Base-by-base conservation (phyloP, 163 green algal genomes). In the Scenedesmus sp. region DNA sequence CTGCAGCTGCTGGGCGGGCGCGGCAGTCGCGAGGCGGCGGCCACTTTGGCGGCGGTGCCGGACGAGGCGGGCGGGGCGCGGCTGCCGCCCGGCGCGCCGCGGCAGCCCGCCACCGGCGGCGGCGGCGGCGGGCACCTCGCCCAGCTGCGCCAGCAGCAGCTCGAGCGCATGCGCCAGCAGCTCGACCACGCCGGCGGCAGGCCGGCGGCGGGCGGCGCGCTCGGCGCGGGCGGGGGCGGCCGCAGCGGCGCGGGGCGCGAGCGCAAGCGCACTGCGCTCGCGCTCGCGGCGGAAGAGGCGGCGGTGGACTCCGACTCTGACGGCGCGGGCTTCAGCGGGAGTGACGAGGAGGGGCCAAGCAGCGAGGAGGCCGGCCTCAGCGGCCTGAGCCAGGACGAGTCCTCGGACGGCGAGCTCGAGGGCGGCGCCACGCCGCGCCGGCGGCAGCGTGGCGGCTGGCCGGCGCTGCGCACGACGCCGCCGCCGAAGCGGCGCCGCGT, bases 121-220 rank as follows among this genome's bases (percentile, higher is more conserved):
- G 14, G 39, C 28, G 67, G 44, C 11, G 58, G 58, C 13, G 29
- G 29, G 5, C 58, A 66, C 58, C 39, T 66, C 29, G 31, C 58
- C 26, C 44, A 48, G 58, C 58, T 66, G 15, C 58, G 58, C 33
- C n/a, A 66, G 58, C 58, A 48, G 58, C 58, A 48, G 15, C 58
- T 22, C 13, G 14, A 66, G 58, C 58, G 58, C 31, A 66, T 66
- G 58, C 58, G 45, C 29, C 29, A 66, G 58, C 58, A 66, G 58
- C 39, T 15, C 7, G 7, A 47, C 7, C 58, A 66, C 4, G 1
- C 45, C 31, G 31, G 58, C 57, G 26, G 57, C 58, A 66, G 58
- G 13, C 29, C 39, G 39, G 39, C 39, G 13, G 58, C 33, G 28
- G 58, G 58, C 29, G n/a, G 29, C 4, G 58, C 29, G 0, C 42